phyloP scores from a whole-genome alignment of 805 yeast species.

The Hanseniaspora clermontiae region DNA sequence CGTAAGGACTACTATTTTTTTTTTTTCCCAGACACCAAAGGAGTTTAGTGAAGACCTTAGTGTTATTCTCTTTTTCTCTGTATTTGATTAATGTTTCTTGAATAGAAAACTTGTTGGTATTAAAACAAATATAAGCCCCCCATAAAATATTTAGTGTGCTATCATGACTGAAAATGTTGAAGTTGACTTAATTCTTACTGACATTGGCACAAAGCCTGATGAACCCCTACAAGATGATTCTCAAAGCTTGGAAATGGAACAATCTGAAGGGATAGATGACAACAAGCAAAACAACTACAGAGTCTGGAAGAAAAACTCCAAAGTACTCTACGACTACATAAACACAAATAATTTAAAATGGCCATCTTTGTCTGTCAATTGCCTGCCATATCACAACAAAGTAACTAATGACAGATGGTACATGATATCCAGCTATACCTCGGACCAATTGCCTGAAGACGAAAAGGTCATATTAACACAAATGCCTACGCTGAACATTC shows the following conservation, averaged over 20 bases:
- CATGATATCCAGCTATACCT: slow-evolving; percentile 26
- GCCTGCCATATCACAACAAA: slow-evolving; percentile 41
- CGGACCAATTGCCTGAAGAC: slow-evolving; percentile 27
- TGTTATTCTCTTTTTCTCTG: no score
- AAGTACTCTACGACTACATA: slow-evolving; percentile 58
- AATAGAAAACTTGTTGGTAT: no score
- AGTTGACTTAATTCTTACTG: neutral
- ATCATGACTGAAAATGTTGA: neutral
- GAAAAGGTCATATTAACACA: slow-evolving; percentile 24
- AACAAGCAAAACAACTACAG: slow-evolving; percentile 25
- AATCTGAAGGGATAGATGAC: neutral
- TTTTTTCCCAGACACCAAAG: no score
- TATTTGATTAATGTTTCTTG: no score
- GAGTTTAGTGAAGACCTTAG: no score
- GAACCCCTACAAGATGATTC: neutral
- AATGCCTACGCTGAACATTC: slow-evolving; percentile 24
- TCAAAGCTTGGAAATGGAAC: neutral
- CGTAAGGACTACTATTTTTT: no score
- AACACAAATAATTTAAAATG: slow-evolving; percentile 55
- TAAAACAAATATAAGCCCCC: no score
- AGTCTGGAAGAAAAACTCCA: slow-evolving; percentile 70
- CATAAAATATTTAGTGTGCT: no score
- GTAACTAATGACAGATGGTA: slow-evolving; percentile 22
- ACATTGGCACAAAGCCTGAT: neutral
- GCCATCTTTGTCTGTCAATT: slow-evolving; percentile 61